These are phyloP conservation scores for Juglanconis oblonga DNA, from an alignment of 2,329 filamentous ascomycete genomes.

Conservation along the genomic window DNA sequence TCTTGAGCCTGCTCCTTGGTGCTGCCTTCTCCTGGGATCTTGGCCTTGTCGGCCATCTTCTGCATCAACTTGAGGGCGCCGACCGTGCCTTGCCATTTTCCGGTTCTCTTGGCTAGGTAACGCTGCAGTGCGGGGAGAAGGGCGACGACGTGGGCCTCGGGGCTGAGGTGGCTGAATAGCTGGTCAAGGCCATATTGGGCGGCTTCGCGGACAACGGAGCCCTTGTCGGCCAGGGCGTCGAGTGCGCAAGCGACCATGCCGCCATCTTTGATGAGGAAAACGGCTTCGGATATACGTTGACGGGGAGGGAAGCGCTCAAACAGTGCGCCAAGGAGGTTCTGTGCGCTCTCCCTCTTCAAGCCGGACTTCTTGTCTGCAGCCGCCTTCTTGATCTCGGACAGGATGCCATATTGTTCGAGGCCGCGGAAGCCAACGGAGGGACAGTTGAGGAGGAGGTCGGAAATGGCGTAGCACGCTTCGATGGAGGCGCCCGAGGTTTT, in stretches of 20 bases:
- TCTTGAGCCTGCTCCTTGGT: constrained; percentile 80
- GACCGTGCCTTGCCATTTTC: constrained; percentile 96
- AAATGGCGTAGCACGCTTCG: constrained; percentile 60
- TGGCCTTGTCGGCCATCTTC: constrained; percentile 92
- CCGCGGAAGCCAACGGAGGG: constrained; percentile 47
- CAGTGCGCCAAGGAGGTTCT: constrained; percentile 90
- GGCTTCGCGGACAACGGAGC: constrained; percentile 80
- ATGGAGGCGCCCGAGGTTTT: constrained; percentile 67
- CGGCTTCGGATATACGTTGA: constrained; percentile 74
- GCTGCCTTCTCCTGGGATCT: constrained; percentile 65
- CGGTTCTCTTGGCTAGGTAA: constrained; percentile 79
- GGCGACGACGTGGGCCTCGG: constrained; percentile 80
- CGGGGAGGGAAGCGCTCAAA: constrained; percentile 84
- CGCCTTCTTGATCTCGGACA: constrained; percentile 64
- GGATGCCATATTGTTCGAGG: constrained; percentile 50
- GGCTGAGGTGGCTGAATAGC: constrained; percentile 72
- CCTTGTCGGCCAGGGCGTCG: constrained; percentile 88
- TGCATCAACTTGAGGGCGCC: constrained; percentile 82
- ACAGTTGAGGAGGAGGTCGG: constrained; percentile 54
- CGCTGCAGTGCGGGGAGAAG: constrained; percentile 71
- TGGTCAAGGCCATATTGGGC: constrained; percentile 93
- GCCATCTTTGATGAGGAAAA: constrained; percentile 79
- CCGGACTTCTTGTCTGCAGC: constrained; percentile 93
- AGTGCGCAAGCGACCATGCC: constrained; percentile 70
- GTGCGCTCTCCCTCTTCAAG: constrained; percentile 79